A percentile compares a stretch with the other conserved stretches of the same genome.
Conservation (phyloP, 768 basidiomycete species). For the Lentinula edodes region DNA sequence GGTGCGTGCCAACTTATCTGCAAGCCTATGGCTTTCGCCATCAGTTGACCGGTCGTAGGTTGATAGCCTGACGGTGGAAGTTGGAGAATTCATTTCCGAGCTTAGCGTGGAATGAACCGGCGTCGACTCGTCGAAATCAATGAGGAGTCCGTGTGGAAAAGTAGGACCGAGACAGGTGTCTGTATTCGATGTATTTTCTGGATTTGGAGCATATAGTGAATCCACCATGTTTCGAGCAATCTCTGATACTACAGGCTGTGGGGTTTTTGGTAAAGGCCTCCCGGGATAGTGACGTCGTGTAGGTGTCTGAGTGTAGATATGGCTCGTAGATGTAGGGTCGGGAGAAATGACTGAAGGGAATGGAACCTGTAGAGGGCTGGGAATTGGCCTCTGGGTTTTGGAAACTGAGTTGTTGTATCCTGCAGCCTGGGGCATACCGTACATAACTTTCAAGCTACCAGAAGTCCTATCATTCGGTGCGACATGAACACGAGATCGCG, state of each 20-base stretch:
- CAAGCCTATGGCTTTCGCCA: not conserved
- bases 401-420: not conserved
- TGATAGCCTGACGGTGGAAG: not conserved
- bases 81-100: not conserved
- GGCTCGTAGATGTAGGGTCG: not conserved
- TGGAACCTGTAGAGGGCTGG: constrained; percentile 8
- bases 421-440: not conserved
- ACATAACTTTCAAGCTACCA: not conserved
- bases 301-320: constrained; percentile 5
- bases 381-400: not conserved
- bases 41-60: not conserved
- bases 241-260: constrained; percentile 17
- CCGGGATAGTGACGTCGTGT: constrained; percentile 46
- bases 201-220: constrained; percentile 27
- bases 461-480: not conserved
- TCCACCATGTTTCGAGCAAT: constrained; percentile 21
- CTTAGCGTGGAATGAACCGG: constrained; percentile 7
- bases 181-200: constrained; percentile 11
- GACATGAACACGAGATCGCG: not conserved
- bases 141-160: constrained; percentile 48
- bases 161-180: not conserved
- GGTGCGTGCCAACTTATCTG: not conserved
- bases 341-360: not conserved
- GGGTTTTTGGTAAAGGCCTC: constrained; percentile 48
- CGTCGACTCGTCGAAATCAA: constrained; percentile 47